phyloP scores from a whole-genome alignment of 2,329 filamentous ascomycete genomes.

The Pseudocercospora musae region DNA sequence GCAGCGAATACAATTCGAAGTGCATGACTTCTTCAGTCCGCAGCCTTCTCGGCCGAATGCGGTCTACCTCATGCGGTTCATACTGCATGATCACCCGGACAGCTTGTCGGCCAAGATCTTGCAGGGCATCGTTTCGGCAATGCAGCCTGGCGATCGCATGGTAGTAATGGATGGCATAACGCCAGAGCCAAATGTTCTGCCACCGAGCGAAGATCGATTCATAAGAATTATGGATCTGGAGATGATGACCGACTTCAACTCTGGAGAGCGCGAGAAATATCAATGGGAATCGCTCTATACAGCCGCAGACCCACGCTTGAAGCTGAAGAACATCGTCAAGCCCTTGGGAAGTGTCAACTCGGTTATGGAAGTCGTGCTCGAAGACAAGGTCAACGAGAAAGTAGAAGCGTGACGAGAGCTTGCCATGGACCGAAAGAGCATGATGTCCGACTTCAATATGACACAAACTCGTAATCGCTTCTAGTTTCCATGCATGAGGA shows the following conservation, averaged over 20 bases:
- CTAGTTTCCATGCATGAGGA: too few species aligned
- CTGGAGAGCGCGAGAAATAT: constrained; percentile 2
- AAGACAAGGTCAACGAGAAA: neutral
- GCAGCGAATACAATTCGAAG: neutral
- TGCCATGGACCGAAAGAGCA: neutral
- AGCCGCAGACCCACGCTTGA: neutral
- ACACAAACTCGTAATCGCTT: too few species aligned
- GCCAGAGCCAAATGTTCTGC: constrained; percentile 6
- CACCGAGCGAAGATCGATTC: neutral
- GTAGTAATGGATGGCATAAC: constrained; percentile 24
- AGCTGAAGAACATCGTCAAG: neutral
- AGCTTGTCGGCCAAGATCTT: constrained; percentile 19
- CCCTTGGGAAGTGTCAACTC: constrained; percentile 3
- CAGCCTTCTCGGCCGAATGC: constrained; percentile 28
- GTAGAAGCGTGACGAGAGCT: neutral
- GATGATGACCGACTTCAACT: constrained; percentile 11
- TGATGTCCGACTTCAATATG: too few species aligned
- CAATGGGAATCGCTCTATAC: constrained; percentile 7
- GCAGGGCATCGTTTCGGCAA: constrained; percentile 11
- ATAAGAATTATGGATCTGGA: constrained; percentile 7
- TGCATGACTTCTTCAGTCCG: constrained; percentile 28
- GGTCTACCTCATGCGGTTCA: constrained; percentile 20
- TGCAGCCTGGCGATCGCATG: constrained; percentile 24
- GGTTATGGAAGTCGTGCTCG: constrained; percentile 7
- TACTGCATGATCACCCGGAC: constrained; percentile 26